Conservation (phyloP, 2,329 filamentous ascomycete species). For the Aspergillus cejpii region DNA sequence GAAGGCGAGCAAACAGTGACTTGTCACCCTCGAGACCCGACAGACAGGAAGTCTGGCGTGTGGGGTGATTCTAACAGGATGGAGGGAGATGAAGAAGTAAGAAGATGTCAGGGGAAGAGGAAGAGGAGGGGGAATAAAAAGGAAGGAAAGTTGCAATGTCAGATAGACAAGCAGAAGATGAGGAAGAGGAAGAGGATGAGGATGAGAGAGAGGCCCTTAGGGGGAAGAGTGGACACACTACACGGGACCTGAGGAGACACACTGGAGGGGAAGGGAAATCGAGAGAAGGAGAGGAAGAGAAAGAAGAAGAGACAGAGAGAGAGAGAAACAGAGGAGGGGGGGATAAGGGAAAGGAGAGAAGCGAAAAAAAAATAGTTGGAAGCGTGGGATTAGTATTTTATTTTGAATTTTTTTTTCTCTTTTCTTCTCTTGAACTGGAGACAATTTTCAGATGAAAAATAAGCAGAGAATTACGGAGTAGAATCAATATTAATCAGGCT, state of each 20-base stretch:
- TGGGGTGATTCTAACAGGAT: not conserved
- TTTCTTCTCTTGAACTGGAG: no score
- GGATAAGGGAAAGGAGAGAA: not conserved
- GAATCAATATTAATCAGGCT: no score
- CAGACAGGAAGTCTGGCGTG: constrained; percentile 19
- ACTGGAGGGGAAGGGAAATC: not conserved
- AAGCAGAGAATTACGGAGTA: no score
- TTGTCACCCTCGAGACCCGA: constrained; percentile 22
- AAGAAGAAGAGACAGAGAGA: not conserved
- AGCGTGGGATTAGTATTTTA: not conserved
- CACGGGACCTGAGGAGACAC: no score
- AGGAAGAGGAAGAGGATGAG: constrained; percentile 13
- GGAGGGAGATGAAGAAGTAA: constrained; percentile 14
- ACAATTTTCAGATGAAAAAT: not conserved
- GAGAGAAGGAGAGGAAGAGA: constrained; percentile 1
- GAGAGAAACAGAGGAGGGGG: not conserved
- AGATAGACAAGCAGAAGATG: constrained; percentile 15
- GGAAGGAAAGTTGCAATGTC: constrained; percentile 20
- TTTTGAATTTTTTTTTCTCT: not conserved
- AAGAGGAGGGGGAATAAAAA: constrained; percentile 24
- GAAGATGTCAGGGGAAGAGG: constrained; percentile 15
- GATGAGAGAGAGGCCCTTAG: constrained; percentile 4
- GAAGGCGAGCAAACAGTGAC: constrained; percentile 15
- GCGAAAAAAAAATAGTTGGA: constrained; percentile 9
- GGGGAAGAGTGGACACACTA: not conserved